Base-by-base conservation (phyloP, 352 stramenopile genomes). In the Globisporangium okanoganense region DNA sequence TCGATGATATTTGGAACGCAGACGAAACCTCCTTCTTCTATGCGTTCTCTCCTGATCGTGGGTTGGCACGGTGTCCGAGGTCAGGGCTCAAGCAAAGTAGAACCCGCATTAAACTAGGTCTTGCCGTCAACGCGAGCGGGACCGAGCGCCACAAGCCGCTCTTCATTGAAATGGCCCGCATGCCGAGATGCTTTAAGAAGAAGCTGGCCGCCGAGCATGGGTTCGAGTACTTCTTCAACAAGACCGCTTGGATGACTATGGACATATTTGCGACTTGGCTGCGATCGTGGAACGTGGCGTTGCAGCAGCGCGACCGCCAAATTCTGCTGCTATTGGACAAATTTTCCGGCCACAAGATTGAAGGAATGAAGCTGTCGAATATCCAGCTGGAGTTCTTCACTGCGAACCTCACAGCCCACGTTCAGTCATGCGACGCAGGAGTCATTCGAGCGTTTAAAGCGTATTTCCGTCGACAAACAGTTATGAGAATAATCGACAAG, bases 321-420 rank as follows among this genome's bases (percentile, higher is more conserved):
- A 48, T 27, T 29, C 8, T 29, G n/a, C 7, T 48, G 43, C 43
- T 48, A 18, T 48, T 48, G 43, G 43, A 29, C 20, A 48, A 27
- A 18, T 48, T 48, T 48, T 48, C 43, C 20, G 43, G n/a, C 43
- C 43, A 48, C 43, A 48, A 48, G n/a, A 29, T 48, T 48, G 43
- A 48, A 48, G 43, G 43, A 27, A 48, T 48, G 43, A 29, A 48
- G 20, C 8, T 48, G 43, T 48, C 20, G 20, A 48, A 48, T 7
- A 48, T 48, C 43, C 43, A 48, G 20, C n/a, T 48, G 43, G 43
- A 48, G 43, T 29, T 48, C 20, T 48, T 48, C 43, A 29, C 43
- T 27, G 43, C 3, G 43, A 48, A 29, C 43, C 43, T 48, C 5
- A 27, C 43, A 48, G 20, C 43, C 7, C 43, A 29, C 43, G 20